Conservation (phyloP, 1,139 yeast genomes). For the Yamadazyma siamensis region DNA sequence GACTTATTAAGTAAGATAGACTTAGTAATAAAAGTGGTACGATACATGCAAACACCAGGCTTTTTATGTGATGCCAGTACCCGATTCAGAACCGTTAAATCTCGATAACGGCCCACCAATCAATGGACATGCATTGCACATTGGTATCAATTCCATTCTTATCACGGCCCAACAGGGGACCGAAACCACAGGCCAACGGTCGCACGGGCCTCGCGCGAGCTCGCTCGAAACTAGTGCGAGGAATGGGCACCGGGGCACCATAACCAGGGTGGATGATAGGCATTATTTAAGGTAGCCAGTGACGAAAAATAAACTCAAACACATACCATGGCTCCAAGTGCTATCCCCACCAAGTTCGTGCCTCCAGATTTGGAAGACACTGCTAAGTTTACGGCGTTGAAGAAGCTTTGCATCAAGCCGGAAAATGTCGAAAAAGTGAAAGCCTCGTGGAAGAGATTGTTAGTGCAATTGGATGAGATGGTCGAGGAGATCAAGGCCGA, state of each 20-base stretch:
- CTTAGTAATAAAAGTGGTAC: too few species aligned
- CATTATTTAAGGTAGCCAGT: too few species aligned
- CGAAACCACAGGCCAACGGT: too few species aligned
- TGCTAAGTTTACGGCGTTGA: conserved; percentile 10
- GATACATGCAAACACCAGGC: too few species aligned
- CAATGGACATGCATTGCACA: too few species aligned
- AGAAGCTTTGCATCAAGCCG: conserved; percentile 17
- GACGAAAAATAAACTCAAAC: not conserved
- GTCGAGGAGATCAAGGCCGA: conserved; percentile 12
- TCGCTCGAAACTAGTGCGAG: conserved; percentile 5
- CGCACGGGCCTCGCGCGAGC: conserved; percentile 4
- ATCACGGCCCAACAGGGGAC: too few species aligned
- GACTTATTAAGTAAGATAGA: too few species aligned
- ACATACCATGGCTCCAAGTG: conserved; percentile 10
- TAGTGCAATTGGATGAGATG: conserved; percentile 16
- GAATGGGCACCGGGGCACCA: too few species aligned
- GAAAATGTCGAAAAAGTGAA: conserved; percentile 19
- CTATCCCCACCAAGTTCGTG: conserved; percentile 2
- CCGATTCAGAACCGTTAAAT: too few species aligned
- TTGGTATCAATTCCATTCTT: too few species aligned
- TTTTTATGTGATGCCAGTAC: too few species aligned
- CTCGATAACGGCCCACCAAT: too few species aligned
- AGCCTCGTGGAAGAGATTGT: conserved; percentile 20
- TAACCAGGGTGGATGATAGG: not conserved
- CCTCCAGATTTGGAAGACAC: conserved; percentile 12